Evolutionary conservation across 805 yeast species (phyloP).

Genomic region (Ogataea degrootiae): DNA sequence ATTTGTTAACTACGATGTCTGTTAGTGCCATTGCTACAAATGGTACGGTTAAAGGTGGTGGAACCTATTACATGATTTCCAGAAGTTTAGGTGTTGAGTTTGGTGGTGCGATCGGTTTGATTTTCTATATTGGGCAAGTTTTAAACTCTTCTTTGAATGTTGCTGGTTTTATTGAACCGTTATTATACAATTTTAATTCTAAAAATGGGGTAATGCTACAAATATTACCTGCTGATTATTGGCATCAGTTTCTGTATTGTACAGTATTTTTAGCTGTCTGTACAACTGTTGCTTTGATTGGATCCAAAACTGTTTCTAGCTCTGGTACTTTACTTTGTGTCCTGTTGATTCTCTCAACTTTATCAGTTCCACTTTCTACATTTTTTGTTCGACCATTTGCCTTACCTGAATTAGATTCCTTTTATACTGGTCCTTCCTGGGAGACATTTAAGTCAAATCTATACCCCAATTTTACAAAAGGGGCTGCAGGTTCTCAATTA

Average conservation of each 20-base stretch:
- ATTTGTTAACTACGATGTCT: slow-evolving; percentile 80
- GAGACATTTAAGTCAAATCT: slow-evolving; percentile 60
- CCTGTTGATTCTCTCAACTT: slow-evolving; percentile 61
- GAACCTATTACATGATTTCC: slow-evolving; percentile 96
- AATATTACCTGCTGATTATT: slow-evolving; percentile 59
- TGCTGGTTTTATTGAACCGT: slow-evolving; percentile 91
- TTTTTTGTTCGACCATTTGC: slow-evolving; percentile 61
- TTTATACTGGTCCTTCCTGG: slow-evolving; percentile 75
- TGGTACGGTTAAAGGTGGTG: slow-evolving; percentile 97
- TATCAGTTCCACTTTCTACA: slow-evolving; percentile 78
- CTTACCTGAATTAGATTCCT: slow-evolving; percentile 40
- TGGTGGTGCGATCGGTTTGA: slow-evolving; percentile 96
- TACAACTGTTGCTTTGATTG: slow-evolving; percentile 72
- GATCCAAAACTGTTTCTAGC: slow-evolving; percentile 74
- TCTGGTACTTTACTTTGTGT: slow-evolving; percentile 75
- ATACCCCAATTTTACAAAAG: slow-evolving; percentile 74
- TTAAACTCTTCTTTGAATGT: slow-evolving; percentile 89
- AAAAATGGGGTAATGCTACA: slow-evolving; percentile 49
- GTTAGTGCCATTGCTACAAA: slow-evolving; percentile 95
- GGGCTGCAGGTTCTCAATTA: slow-evolving; percentile 86
- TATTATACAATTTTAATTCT: slow-evolving; percentile 71
- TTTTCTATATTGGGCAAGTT: slow-evolving; percentile 92
- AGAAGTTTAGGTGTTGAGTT: slow-evolving; percentile 95
- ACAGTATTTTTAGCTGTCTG: slow-evolving; percentile 65
- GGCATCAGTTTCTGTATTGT: slow-evolving; percentile 69